Percentiles rank a stretch among this genome's conserved stretches.
phyloP scores from a whole-genome alignment of 1,139 yeast genomes.

The Yarrowia galli region DNA sequence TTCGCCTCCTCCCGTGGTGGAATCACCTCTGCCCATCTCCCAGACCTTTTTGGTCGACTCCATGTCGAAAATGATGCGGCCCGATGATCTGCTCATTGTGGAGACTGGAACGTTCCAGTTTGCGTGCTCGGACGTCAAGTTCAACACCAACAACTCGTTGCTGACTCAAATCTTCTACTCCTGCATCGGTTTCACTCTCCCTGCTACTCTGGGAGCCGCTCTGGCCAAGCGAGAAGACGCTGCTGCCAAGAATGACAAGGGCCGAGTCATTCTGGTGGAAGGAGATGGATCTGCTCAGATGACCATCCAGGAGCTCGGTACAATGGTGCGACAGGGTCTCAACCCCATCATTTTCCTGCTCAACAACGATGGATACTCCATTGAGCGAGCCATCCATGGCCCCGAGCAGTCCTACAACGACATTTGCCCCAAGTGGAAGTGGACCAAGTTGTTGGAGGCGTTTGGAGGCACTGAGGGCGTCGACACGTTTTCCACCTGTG shows the following conservation, averaged over 20 bases:
- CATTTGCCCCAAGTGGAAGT: conserved; percentile 78
- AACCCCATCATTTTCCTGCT: conserved; percentile 71
- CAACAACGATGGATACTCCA: conserved; percentile 86
- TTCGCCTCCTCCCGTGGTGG: conserved; percentile 41
- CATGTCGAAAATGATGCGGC: conserved; percentile 54
- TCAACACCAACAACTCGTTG: conserved; percentile 61
- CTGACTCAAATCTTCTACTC: conserved; percentile 76
- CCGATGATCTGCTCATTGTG: conserved; percentile 69
- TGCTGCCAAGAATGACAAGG: conserved; percentile 45
- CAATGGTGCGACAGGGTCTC: conserved; percentile 65
- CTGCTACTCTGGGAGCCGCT: conserved; percentile 81
- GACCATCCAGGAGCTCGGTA: conserved; percentile 78
- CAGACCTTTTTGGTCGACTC: conserved; percentile 51
- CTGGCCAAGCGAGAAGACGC: conserved; percentile 65
- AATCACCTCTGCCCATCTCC: conserved; percentile 49
- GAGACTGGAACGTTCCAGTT: conserved; percentile 85
- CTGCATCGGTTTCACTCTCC: conserved; percentile 86
- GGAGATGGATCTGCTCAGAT: conserved; percentile 95
- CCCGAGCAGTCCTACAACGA: conserved; percentile 79
- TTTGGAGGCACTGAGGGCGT: conserved; percentile 69
- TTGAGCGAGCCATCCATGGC: conserved; percentile 84
- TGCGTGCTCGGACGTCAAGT: conserved; percentile 66
- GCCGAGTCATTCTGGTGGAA: conserved; percentile 72
- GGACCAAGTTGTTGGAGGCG: conserved; percentile 68
- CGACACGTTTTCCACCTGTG: conserved; percentile 51